Evolutionary conservation across 768 basidiomycete species (phyloP), one percentile per base, ranked within the genome.

Genomic region (Xanthoconium purpureum): DNA sequence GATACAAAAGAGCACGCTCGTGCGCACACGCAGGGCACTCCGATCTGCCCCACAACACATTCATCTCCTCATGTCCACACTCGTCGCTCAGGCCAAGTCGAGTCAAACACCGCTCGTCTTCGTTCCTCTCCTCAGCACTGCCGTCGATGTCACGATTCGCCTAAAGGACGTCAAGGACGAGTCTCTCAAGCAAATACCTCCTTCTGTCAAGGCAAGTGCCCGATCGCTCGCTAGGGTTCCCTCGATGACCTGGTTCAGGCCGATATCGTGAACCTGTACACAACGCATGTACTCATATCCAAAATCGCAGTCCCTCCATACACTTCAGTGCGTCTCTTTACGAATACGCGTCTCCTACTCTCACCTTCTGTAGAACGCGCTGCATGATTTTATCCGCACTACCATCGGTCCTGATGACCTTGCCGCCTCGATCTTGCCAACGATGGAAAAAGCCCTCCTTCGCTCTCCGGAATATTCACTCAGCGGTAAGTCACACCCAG

Each of bases 401-500:
- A 81, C 77, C 48, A 67, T 91, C 5, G 73, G 74, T 1, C 66
- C 75, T 0, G 76, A 80, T 0, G 84, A 87, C 37, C 72, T 94
- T 30, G 68, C 70, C 2, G 69, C 74, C 6, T 71, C 73, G 0
- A 74, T 95, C 43, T 71, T 94, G 0, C 91, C 92, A 0, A 77
- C 78, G 0, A 82, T 91, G 37, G 93, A 95, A 66, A 93, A 92
- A 61, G 83, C 89, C 2, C 67, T 96, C 9, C 72, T 92, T 11
- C 84, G 91, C 29, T 88, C 89, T 2, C 93, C 95, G 0, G 94
- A 96, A 69, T 76, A 82, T 40, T 83, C 88, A 0, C 77, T 96
- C 5, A 74, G 75, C 36, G 76, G 91, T 91, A 56, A 48, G 81
- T 66, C 40, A 43, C 53, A 38, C 47, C 20, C 6, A 15, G 11